These are phyloP conservation scores for Salix caprea DNA, from an alignment of 345 rosid genomes.

Conservation along the genomic window DNA sequence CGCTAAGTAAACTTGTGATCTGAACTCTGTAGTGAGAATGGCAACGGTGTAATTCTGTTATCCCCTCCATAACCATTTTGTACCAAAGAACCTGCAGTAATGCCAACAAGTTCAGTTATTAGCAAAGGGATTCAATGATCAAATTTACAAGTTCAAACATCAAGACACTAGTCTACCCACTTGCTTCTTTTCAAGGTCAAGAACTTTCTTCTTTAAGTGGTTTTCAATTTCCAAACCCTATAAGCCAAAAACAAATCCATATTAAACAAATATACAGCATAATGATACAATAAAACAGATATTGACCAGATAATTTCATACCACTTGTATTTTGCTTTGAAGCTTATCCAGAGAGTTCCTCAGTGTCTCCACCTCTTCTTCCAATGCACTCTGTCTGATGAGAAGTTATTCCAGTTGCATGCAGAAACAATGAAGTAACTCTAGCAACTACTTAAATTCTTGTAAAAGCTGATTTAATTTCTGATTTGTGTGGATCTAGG, in stretches of 20 bases:
- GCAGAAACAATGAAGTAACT: not conserved
- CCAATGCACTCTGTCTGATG: conserved; percentile 95
- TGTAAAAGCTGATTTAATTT: not conserved
- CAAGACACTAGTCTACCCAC: conserved; percentile 40
- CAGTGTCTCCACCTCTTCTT: conserved; percentile 64
- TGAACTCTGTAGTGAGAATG: conserved; percentile 59
- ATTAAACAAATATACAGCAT: not conserved
- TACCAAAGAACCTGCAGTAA: conserved; percentile 51
- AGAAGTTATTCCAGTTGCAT: conserved; percentile 44
- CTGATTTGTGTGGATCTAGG: not conserved
- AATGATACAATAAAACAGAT: not conserved
- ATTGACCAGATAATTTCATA: conserved; percentile 32
- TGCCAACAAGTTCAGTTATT: conserved; percentile 21
- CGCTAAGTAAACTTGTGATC: conserved; percentile 53
- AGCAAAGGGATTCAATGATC: not conserved
- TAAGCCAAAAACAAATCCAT: conserved; percentile 19
- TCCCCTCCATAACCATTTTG: conserved; percentile 44
- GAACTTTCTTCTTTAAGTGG: conserved; percentile 77
- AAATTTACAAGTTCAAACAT: not conserved
- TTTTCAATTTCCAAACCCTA: conserved; percentile 96
- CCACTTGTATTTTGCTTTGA: conserved; percentile 71
- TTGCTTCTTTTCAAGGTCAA: conserved; percentile 71
- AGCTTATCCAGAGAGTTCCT: conserved; percentile 62
- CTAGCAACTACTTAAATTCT: not conserved
- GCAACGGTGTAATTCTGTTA: conserved; percentile 46